Percentiles rank a stretch among this genome's conserved stretches.
Conservation (phyloP, 129 eudicot genomes). For the Glebionis coronaria region DNA sequence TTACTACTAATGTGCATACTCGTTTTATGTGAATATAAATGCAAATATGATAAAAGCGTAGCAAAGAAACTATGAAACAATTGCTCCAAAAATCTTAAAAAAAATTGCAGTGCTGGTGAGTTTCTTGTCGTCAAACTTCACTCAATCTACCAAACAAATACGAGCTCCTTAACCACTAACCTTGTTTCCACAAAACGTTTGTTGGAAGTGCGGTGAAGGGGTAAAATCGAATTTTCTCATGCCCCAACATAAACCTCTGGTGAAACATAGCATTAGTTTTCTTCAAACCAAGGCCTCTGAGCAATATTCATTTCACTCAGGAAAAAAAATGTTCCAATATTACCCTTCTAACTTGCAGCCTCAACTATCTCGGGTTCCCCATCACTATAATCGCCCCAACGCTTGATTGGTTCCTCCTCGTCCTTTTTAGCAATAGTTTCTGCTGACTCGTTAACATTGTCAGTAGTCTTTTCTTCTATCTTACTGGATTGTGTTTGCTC, state of each 20-base stretch:
- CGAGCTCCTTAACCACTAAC: slow-evolving; percentile 13
- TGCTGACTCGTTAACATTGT: not conserved
- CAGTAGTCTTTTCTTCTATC: slow-evolving; percentile 27
- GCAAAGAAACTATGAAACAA: slow-evolving; percentile 17
- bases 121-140: slow-evolving; percentile 22
- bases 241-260: too few relatives aligned
- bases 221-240: too few relatives aligned
- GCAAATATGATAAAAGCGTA: not conserved
- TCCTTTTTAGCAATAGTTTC: slow-evolving; percentile 17
- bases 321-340: slow-evolving; percentile 23
- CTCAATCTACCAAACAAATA: slow-evolving; percentile 18
- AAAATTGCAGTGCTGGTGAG: slow-evolving; percentile 18
- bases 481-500: slow-evolving; percentile 23
- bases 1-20: not conserved
- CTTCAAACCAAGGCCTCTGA: slow-evolving; percentile 35
- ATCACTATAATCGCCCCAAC: slow-evolving; percentile 85
- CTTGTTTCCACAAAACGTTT: too few relatives aligned
- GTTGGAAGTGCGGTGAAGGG: too few relatives aligned
- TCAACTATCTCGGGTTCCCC: slow-evolving; percentile 58
- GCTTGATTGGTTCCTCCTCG: slow-evolving; percentile 45
- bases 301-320: slow-evolving; percentile 28
- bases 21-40: slow-evolving; percentile 1
- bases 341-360: slow-evolving; percentile 41
- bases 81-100: not conserved
- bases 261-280: too few relatives aligned